A percentile compares a stretch with the other conserved stretches of the same genome.
Evolutionary conservation across 1,284 basidiomycete species (phyloP).

Genomic region (Cutaneotrichosporon daszewskae): DNA sequence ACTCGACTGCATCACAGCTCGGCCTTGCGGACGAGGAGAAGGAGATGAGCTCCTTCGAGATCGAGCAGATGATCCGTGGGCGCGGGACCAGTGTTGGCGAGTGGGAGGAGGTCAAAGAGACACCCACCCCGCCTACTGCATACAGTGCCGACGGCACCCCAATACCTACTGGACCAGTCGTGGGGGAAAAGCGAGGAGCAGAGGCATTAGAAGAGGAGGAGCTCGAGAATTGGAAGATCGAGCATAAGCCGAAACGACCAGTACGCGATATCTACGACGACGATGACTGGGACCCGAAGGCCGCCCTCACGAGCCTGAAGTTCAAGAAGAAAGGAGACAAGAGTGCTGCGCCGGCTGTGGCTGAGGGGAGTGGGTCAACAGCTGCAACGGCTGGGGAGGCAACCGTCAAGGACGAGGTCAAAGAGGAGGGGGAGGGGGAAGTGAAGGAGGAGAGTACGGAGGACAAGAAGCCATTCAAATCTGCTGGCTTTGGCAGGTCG

Average conservation of each 20-base stretch:
- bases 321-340: constrained; percentile 30
- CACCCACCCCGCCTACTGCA: constrained; percentile 1
- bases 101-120: constrained; percentile 66
- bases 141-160: neutral
- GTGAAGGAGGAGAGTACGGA: neutral
- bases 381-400: constrained; percentile 26
- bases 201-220: constrained; percentile 24
- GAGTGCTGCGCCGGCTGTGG: constrained; percentile 6
- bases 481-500: constrained; percentile 8
- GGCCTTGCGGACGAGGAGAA: constrained; percentile 68
- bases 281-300: constrained; percentile 36
- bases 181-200: neutral
- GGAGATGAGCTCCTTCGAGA: constrained; percentile 48
- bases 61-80: constrained; percentile 57
- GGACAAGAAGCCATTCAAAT: no score
- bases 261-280: constrained; percentile 38
- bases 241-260: constrained; percentile 23
- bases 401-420: constrained; percentile 3
- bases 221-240: constrained; percentile 30
- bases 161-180: no score
- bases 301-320: constrained; percentile 27
- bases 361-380: constrained; percentile 16
- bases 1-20: constrained; percentile 75
- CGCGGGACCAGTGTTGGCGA: constrained; percentile 69
- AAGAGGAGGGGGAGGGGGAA: constrained; percentile 6